Evolutionary conservation across 2,329 filamentous ascomycete species (phyloP).

Genomic region (Fusarium goolgardi): DNA sequence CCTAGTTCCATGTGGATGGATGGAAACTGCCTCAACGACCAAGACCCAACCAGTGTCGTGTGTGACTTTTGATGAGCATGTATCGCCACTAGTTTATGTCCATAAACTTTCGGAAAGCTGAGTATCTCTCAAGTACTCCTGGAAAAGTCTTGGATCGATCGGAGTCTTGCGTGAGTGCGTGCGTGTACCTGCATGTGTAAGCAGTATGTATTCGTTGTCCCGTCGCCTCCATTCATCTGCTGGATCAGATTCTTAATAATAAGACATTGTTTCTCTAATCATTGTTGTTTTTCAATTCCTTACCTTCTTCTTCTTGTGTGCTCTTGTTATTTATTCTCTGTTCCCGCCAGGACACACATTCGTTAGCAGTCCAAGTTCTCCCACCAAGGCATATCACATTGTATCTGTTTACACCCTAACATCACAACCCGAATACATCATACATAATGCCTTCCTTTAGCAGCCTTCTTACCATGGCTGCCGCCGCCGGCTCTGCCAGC

Average conservation of each 20-base stretch:
- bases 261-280: slow-evolving; percentile 6
- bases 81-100: slow-evolving; percentile 17
- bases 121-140: slow-evolving; percentile 25
- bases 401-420: neutral
- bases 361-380: slow-evolving; percentile 20
- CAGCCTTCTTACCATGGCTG: slow-evolving; percentile 51
- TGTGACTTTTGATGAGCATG: slow-evolving; percentile 22
- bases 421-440: neutral
- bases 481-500: slow-evolving; percentile 50
- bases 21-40: slow-evolving; percentile 9
- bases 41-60: neutral
- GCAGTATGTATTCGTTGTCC: slow-evolving; percentile 13
- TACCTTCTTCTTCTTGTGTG: slow-evolving; percentile 2
- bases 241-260: slow-evolving; percentile 12
- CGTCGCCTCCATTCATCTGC: slow-evolving; percentile 16
- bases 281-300: neutral
- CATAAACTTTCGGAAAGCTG: neutral
- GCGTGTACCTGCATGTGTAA: slow-evolving; percentile 34
- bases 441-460: slow-evolving; percentile 50
- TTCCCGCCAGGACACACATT: slow-evolving; percentile 24
- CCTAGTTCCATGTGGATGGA: neutral
- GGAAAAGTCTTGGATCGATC: slow-evolving; percentile 8
- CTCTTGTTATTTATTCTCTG: slow-evolving; percentile 1
- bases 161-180: slow-evolving; percentile 7
- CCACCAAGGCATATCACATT: neutral